These are phyloP conservation scores for Fusarium sp. DNA, from an alignment of 2,329 filamentous ascomycete species.

Conservation along the genomic window DNA sequence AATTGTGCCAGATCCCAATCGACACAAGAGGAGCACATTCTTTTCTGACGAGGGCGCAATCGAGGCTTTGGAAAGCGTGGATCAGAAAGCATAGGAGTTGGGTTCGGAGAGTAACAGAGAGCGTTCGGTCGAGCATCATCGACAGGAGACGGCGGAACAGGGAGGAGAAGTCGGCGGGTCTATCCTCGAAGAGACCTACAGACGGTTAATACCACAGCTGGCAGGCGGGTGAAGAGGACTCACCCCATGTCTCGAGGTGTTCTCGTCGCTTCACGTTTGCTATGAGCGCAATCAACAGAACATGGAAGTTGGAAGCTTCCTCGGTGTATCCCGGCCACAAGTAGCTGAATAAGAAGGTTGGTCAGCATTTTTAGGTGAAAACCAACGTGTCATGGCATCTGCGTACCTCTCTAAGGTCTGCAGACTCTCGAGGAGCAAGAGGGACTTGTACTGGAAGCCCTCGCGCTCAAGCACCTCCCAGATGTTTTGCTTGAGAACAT, in stretches of 20 bases:
- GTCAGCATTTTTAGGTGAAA: constrained; percentile 47
- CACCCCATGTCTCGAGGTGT: constrained; percentile 89
- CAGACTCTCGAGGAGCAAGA: constrained; percentile 89
- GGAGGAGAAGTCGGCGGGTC: constrained; percentile 85
- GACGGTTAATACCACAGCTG: constrained; percentile 32
- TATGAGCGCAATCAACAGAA: constrained; percentile 88
- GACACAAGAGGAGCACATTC: constrained; percentile 97
- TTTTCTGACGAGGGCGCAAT: constrained; percentile 90
- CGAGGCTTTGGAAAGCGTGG: constrained; percentile 92
- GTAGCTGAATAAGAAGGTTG: constrained; percentile 70
- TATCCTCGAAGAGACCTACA: constrained; percentile 81
- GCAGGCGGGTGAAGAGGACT: constrained; percentile 45
- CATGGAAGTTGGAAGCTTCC: constrained; percentile 91
- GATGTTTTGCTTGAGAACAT: constrained; percentile 87
- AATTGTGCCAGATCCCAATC: constrained; percentile 95
- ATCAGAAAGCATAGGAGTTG: constrained; percentile 93
- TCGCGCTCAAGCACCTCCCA: constrained; percentile 92
- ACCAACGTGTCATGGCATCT: neutral
- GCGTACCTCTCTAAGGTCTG: constrained; percentile 86
- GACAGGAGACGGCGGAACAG: constrained; percentile 93
- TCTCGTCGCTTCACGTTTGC: constrained; percentile 91
- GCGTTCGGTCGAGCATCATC: constrained; percentile 82
- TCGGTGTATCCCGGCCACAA: constrained; percentile 95
- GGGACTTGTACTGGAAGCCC: constrained; percentile 81
- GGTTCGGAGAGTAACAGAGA: constrained; percentile 78